Conservation (phyloP, 495 filamentous ascomycete genomes). For the Tuber brumale region DNA sequence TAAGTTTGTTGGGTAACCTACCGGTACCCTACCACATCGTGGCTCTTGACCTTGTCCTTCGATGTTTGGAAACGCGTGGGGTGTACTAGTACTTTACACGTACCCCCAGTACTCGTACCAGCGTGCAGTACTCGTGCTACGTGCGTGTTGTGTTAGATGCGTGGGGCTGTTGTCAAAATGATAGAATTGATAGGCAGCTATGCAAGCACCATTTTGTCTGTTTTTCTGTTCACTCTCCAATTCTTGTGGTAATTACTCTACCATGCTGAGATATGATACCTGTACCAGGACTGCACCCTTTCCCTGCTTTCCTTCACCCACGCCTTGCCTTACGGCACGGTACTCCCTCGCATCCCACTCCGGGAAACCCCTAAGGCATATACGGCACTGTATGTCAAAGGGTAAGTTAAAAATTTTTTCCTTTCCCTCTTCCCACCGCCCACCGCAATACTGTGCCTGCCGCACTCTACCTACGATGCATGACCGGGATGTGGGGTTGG, state of each 20-base stretch:
- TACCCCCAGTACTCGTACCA: too few species aligned
- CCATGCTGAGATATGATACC: neutral
- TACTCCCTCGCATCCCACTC: conserved; percentile 1
- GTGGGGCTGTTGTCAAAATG: neutral
- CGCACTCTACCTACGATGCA: neutral
- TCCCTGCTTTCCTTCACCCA: neutral
- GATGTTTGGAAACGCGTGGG: neutral
- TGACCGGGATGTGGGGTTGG: neutral
- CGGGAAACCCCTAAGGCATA: neutral
- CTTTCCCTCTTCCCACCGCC: neutral
- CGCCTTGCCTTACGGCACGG: neutral
- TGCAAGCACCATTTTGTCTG: neutral
- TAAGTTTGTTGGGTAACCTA: too few species aligned
- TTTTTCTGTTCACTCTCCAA: neutral
- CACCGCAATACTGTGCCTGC: neutral
- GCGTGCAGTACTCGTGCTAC: too few species aligned
- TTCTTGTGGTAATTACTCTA: neutral
- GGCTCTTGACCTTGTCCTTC: neutral
- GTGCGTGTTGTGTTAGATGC: neutral
- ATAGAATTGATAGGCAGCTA: neutral
- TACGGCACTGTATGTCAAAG: neutral
- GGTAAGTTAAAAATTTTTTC: neutral
- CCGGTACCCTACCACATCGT: neutral
- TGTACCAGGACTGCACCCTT: neutral
- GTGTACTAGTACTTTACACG: neutral